Conservation (phyloP, 352 stramenopile species). For the Phytophthora uliginosa region DNA sequence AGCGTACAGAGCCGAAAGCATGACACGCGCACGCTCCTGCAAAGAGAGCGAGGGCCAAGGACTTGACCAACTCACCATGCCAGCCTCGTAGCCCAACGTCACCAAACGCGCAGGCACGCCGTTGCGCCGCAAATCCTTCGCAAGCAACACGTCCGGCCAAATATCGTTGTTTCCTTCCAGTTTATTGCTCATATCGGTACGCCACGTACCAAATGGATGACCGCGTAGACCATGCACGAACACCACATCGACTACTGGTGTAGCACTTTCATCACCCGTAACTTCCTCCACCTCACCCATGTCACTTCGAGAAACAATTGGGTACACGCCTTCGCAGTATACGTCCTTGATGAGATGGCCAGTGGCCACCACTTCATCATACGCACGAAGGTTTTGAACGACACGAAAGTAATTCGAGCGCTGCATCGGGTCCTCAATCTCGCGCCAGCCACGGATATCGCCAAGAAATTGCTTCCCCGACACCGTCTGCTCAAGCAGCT, state of each 20-base stretch:
- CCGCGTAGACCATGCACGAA: constrained; percentile 89
- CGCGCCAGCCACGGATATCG: constrained; percentile 49
- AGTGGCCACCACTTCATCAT: constrained; percentile 50
- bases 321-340: constrained; percentile 84
- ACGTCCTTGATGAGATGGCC: constrained; percentile 52
- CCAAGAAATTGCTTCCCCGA: constrained; percentile 57
- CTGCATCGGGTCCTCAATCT: constrained; percentile 69
- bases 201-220: constrained; percentile 86
- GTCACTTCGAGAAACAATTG: constrained; percentile 63
- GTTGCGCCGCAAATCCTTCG: constrained; percentile 56
- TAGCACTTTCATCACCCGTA: constrained; percentile 6
- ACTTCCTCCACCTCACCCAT: constrained; percentile 7
- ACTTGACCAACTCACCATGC: constrained; percentile 88
- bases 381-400: constrained; percentile 70
- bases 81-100: constrained; percentile 85
- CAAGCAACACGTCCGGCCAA: constrained; percentile 83
- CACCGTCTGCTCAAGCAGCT: constrained; percentile 51
- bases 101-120: constrained; percentile 65
- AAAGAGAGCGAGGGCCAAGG: constrained; percentile 88
- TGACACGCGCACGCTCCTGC: constrained; percentile 74
- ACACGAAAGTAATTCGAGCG: constrained; percentile 85
- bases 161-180: constrained; percentile 69
- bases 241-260: constrained; percentile 68
- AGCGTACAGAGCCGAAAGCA: constrained; percentile 76
- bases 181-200: constrained; percentile 75